Base-by-base conservation (phyloP, 805 yeast genomes). In the Candida nemodendra region DNA sequence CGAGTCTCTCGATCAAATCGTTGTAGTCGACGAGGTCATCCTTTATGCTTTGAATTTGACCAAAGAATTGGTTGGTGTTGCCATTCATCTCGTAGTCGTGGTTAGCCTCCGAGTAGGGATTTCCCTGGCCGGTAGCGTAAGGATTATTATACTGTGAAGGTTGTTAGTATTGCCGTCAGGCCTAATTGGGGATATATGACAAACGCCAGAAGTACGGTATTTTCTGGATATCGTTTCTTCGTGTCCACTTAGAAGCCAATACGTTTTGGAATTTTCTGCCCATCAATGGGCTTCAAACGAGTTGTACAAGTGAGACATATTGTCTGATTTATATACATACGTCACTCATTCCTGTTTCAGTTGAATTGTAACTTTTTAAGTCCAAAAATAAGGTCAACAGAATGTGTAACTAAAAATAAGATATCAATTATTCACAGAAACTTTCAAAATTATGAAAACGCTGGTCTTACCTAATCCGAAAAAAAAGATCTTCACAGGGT, bases 21-120 rank as follows among this genome's bases (percentile, higher is more conserved):
- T 80, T 78, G 62, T 84, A 87, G 61, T 80, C 81, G 46, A 77
- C 81, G 47, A 87, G 72, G 51, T 78, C 78, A 44, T 72, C 73
- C 65, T 84, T 82, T 60, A 87, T 76, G 46, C 70, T 71, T 55
- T 81, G 81, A 42, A 84, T 78, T 53, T 78, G 79, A 45, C 74
- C 71, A 76, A 84, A 85, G 58, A 84, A 86, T 35, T 68, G 71
- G 38, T 79, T 50, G 11, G 48, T 35, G 12, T 22, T 34, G 18
- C 38, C 45, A 37, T 41, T 36, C 47, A 51, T 30, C 48, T 50
- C 57, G 35, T 52, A 48, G 18, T 39, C 14, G 25, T 42, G 30
- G 36, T 36, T 29, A 13, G 39, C 27, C 35, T 48, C 45, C 12
- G 48, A 39, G 34, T 50, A 51, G 13, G 50, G 51, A 34, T 50